These are phyloP conservation scores for Psilocybe azurescens DNA, from an alignment of 768 basidiomycete species.

Conservation along the genomic window DNA sequence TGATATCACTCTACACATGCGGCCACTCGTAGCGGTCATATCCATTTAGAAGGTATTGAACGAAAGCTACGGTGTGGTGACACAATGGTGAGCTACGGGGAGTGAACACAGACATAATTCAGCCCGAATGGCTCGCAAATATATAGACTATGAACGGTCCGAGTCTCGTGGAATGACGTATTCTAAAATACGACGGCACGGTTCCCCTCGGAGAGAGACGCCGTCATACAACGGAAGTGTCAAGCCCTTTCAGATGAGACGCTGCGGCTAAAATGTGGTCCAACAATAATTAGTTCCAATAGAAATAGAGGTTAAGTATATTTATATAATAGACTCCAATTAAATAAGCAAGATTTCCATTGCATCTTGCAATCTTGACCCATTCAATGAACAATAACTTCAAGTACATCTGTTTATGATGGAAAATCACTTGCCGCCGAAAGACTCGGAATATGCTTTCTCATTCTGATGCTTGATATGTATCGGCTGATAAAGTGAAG, in stretches of 20 bases:
- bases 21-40: slow-evolving; percentile 9
- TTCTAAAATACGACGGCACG: slow-evolving; percentile 4
- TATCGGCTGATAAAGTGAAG: background rate
- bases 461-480: background rate
- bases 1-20: background rate
- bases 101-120: background rate
- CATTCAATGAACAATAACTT: background rate
- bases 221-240: background rate
- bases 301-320: too few relatives aligned
- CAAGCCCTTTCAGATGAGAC: background rate
- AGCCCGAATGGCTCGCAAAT: slow-evolving; percentile 20
- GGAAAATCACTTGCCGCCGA: slow-evolving; percentile 20
- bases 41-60: slow-evolving; percentile 1
- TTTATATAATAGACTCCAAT: background rate
- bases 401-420: slow-evolving; percentile 12
- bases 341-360: background rate
- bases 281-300: background rate
- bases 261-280: background rate
- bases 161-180: slow-evolving; percentile 16
- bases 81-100: background rate
- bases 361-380: background rate
- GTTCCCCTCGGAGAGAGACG: slow-evolving; percentile 12
- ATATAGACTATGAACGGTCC: slow-evolving; percentile 1
- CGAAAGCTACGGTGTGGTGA: background rate
- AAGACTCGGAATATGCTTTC: slow-evolving; percentile 20